A percentile compares a stretch with the other conserved stretches of the same genome.
phyloP scores from a whole-genome alignment of 306 rosid genomes.

The Cucumis hystrix region DNA sequence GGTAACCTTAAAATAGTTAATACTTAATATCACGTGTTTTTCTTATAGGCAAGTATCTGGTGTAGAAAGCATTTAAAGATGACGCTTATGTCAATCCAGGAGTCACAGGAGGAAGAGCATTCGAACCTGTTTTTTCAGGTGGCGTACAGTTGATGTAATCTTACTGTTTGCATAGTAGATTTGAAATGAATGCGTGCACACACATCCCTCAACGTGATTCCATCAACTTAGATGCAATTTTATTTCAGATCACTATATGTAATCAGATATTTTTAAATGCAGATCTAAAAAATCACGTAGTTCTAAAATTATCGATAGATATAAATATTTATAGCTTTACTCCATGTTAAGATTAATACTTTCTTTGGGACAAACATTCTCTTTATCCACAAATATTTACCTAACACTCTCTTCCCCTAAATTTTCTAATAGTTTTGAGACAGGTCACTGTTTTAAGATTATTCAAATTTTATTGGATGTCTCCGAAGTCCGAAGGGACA shows the following conservation, averaged over 20 bases:
- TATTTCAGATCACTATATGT: neutral
- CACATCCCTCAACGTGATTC: too few species aligned
- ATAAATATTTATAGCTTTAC: neutral
- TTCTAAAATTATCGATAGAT: neutral
- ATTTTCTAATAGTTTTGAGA: neutral
- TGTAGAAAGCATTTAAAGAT: constrained; percentile 73
- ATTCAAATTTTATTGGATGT: too few species aligned
- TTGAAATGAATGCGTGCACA: neutral
- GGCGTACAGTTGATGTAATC: neutral
- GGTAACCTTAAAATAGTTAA: neutral
- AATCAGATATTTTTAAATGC: neutral
- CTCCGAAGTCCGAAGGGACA: too few species aligned
- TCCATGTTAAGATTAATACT: neutral
- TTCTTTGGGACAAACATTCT: neutral
- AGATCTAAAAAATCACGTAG: neutral
- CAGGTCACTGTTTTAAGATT: neutral
- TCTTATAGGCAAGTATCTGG: constrained; percentile 61
- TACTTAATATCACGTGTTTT: neutral
- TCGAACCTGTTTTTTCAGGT: constrained; percentile 62
- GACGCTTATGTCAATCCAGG: constrained; percentile 74
- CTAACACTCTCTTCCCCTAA: neutral
- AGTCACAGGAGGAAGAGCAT: constrained; percentile 79
- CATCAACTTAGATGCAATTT: neutral
- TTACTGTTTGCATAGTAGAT: neutral
- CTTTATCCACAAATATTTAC: neutral